Evolutionary conservation across 305 asterid species (phyloP), one percentile per base, ranked within the genome.

Genomic region (Ilex paraguariensis): DNA sequence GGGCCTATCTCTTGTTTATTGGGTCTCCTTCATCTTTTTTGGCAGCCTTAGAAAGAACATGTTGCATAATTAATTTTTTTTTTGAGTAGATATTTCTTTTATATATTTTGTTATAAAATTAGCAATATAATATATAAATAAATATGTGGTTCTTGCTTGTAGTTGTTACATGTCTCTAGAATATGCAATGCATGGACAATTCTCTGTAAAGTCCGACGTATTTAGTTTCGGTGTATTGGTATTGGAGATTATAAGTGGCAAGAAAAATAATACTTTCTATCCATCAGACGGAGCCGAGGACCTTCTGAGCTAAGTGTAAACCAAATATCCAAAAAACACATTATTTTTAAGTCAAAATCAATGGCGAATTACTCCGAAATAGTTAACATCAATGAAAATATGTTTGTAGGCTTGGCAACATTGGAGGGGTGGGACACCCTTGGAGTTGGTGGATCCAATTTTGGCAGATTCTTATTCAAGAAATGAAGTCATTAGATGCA

Each of bases 161-260:
- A 21, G 3, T 21, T 1, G 28, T 21, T 21, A 21, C 2, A 21
- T 21, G 28, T 1, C 28, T 1, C 28, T 2, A 21, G 66, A 67
- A 13, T 67, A 67, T 7, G 72, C 31, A n/a, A 5, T 31, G 17
- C 57, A n/a, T 10, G 73, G 63, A 0, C n/a, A 10, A 3, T 15
- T 68, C 14, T 68, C 73, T 0, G 33, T 61, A 7, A 61, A 68
- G 5, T 68, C 73, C 28, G 73, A 68, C 32, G 73, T 68, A 1
- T 68, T 55, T 8, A 68, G 73, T 32, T 62, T 68, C 33, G 73
- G 73, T 4, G 68, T 68, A 3, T 6, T 70, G 46, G 3, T 70
- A 33, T 13, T 70, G 49, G 75, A 70, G 51, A 60, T 70, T 17
- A 17, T 65, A 54, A 60, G 40, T 36, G 75, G 70, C 6, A 53